phyloP scores from a whole-genome alignment of 805 yeast genomes.

The Cyberlindnera euphorbiae region DNA sequence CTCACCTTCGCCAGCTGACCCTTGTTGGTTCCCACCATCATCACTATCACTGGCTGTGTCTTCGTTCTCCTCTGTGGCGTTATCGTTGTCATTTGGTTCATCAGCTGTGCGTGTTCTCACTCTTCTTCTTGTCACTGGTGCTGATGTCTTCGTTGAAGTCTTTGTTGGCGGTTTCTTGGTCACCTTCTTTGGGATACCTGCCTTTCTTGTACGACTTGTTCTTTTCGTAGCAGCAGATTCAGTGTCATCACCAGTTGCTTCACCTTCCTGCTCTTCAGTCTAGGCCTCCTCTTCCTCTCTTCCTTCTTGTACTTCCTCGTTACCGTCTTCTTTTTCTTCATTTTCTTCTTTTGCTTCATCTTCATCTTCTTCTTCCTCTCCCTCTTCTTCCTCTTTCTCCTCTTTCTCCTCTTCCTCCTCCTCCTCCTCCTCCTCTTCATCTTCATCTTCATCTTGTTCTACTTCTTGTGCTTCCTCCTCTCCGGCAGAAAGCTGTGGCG shows the following conservation, averaged over 20 bases:
- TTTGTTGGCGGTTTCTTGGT: no score
- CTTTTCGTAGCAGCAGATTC: no score
- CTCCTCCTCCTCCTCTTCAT: conserved; percentile 3
- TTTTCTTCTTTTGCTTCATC: conserved; percentile 5
- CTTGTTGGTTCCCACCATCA: not conserved
- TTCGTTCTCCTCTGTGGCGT: not conserved
- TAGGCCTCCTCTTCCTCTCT: not conserved
- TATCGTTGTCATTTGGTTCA: no score
- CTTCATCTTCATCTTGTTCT: conserved; percentile 10
- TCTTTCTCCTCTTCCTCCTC: conserved; percentile 4
- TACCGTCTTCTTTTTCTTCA: not conserved
- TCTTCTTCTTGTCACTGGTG: no score
- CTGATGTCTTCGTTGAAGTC: no score
- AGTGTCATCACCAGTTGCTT: no score
- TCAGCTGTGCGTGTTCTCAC: no score
- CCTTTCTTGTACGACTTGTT: no score
- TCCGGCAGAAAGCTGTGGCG: no score
- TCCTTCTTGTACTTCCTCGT: conserved; percentile 1
- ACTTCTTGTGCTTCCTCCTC: conserved; percentile 12
- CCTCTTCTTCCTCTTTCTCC: conserved; percentile 12
- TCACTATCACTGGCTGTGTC: not conserved
- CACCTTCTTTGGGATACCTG: no score
- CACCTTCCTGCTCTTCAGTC: no score
- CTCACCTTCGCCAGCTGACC: not conserved
- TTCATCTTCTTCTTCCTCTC: conserved; percentile 13